Conservation (phyloP, 202 grass and related monocot species). For the Musa balbisiana region DNA sequence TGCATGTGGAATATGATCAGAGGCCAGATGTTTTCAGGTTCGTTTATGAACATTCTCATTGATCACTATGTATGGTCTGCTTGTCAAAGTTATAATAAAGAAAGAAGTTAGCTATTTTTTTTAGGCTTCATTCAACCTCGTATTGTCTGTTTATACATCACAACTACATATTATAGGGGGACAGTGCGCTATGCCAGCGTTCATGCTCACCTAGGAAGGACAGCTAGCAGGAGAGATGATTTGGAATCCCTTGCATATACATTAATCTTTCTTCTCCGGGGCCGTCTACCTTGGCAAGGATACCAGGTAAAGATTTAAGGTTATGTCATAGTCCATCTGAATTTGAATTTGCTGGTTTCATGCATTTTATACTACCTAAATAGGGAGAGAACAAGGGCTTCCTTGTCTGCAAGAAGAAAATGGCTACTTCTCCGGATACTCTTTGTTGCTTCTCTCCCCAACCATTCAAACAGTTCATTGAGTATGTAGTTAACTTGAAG, state of each 20-base stretch:
- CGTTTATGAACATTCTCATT: constrained; percentile 8
- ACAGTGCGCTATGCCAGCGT: constrained; percentile 98
- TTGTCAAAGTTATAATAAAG: background rate
- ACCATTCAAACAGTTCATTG: constrained; percentile 86
- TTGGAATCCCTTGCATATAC: constrained; percentile 99
- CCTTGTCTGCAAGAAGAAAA: constrained; percentile 99
- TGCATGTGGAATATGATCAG: constrained; percentile 90
- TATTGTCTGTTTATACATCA: background rate
- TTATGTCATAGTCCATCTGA: background rate
- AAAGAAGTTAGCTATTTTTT: background rate
- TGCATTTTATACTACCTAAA: background rate
- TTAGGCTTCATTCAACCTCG: background rate
- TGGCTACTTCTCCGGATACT: constrained; percentile 89
- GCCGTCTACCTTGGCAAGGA: constrained; percentile 97
- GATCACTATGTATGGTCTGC: constrained; percentile 14
- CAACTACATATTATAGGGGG: constrained; percentile 47
- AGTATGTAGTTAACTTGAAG: constrained; percentile 98
- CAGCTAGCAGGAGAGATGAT: constrained; percentile 95
- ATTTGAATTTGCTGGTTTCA: background rate
- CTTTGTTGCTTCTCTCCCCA: constrained; percentile 77
- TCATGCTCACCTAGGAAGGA: constrained; percentile 96
- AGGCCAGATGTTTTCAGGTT: constrained; percentile 98
- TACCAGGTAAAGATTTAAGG: constrained; percentile 54
- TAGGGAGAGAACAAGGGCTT: constrained; percentile 98
- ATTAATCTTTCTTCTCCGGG: constrained; percentile 87